Evolutionary conservation across 345 rosid species (phyloP).

Genomic region (Erucastrum elatum): DNA sequence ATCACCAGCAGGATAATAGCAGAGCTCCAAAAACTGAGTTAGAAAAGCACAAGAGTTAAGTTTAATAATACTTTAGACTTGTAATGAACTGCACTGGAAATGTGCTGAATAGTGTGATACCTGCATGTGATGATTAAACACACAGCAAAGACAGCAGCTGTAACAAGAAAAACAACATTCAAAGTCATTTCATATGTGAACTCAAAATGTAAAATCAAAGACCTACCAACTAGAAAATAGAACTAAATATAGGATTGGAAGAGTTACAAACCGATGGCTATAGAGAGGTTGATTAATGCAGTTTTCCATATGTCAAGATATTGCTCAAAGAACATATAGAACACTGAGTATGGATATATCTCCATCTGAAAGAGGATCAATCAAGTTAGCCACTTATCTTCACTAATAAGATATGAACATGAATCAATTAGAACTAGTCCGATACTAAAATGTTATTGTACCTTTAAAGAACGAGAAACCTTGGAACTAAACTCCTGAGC

Average conservation of each 20-base stretch:
- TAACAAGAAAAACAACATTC: conserved; percentile 4
- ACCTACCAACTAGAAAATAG: conserved; percentile 3
- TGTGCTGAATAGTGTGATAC: conserved; percentile 42
- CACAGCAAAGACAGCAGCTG: conserved; percentile 93
- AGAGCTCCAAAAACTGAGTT: conserved; percentile 85
- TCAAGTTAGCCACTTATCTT: not conserved
- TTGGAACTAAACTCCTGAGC: conserved; percentile 80
- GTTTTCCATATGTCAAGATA: conserved; percentile 98
- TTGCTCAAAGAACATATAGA: conserved; percentile 98
- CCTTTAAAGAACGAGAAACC: conserved; percentile 81
- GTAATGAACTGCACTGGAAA: not conserved
- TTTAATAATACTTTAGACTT: not conserved
- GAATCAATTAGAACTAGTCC: not conserved
- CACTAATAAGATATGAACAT: too few relatives aligned
- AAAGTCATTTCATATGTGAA: conserved; percentile 4
- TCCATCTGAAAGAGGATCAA: conserved; percentile 67
- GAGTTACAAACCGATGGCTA: conserved; percentile 80
- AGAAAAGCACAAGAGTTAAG: conserved; percentile 9
- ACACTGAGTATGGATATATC: conserved; percentile 94
- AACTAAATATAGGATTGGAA: conserved; percentile 7
- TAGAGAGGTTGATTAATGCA: conserved; percentile 87
- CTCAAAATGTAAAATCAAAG: not conserved
- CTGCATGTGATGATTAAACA: conserved; percentile 91
- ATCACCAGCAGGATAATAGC: conserved; percentile 84
- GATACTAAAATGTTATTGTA: not conserved